Evolutionary conservation across 2,329 filamentous ascomycete species (phyloP), one percentile per base, ranked within the genome.

Genomic region (Fonsecaea nubica): DNA sequence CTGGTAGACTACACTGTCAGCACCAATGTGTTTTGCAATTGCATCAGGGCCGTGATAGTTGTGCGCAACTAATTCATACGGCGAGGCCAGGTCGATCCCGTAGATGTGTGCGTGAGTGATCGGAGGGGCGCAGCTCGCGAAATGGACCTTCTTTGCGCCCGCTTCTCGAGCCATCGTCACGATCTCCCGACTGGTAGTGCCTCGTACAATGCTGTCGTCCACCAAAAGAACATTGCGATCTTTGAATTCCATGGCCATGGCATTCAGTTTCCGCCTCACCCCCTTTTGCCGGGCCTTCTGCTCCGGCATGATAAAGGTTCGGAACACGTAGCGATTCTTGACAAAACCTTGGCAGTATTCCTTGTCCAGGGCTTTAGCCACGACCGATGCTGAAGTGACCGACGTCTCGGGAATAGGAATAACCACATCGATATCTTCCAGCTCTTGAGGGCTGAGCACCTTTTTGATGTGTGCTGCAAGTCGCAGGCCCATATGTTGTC

Each of bases 61-160:
- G 73, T 91, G 88, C 1, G 90, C 90, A 65, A 92, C 88, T 36
- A 92, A 82, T 77, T 92, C 90, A 21, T 82, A 83, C 0, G 89
- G 87, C 5, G 89, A 90, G 2, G 90, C 90, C 33, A 92, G 82
- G 73, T 92, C 90, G 71, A 92, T 92, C 71, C 89, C 90, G 80
- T 95, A 95, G 72, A 97, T 92, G 75, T 97, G 93, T 1, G 92
- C 90, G 76, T 96, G 87, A 76, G 87, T 92, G 77, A 96, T 92
- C 9, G 89, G 89, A 1, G 93, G 93, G 6, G 91, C 87, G 77
- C 92, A 96, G 58, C 88, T 92, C 59, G 90, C 90, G 74, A 97
- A 92, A 74, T 93, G 90, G 59, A 97, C 90, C 76, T 90, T 92
- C 72, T 86, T 88, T 1, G 93, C 93, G 25, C 91, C 91, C 10